phyloP scores from a whole-genome alignment of 1,139 yeast genomes.

The Blastobotrys buckinghamii region DNA sequence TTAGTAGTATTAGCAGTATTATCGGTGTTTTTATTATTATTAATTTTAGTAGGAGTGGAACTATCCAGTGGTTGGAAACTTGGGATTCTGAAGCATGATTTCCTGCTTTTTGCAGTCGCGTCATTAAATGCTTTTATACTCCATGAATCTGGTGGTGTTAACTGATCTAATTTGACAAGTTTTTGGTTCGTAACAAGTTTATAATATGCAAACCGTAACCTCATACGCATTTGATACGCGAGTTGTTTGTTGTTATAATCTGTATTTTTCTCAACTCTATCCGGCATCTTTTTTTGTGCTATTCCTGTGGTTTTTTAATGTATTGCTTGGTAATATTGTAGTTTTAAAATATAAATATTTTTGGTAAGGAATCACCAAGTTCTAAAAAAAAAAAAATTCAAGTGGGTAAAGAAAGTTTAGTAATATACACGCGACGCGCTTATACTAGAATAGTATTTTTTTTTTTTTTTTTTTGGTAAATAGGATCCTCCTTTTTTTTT shows the following conservation, averaged over 20 bases:
- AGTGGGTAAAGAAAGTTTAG: too few relatives aligned
- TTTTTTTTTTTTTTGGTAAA: too few relatives aligned
- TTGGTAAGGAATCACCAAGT: too few relatives aligned
- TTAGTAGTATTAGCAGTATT: background rate
- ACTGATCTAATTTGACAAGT: slow-evolving; percentile 32
- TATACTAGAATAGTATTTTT: too few relatives aligned
- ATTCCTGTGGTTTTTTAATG: too few relatives aligned
- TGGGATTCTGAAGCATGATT: slow-evolving; percentile 2
- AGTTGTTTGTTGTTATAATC: slow-evolving; percentile 20
- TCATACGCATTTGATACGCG: slow-evolving; percentile 61
- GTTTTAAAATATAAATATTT: too few relatives aligned
- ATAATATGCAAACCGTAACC: slow-evolving; percentile 73
- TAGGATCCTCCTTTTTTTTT: too few relatives aligned
- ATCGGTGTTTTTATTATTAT: background rate
- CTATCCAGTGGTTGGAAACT: slow-evolving; percentile 7
- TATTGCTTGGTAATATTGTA: too few relatives aligned
- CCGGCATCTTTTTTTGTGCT: too few relatives aligned
- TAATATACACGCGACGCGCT: too few relatives aligned
- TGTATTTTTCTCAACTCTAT: background rate
- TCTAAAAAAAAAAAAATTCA: too few relatives aligned
- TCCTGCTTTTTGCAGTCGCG: slow-evolving; percentile 9
- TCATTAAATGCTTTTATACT: slow-evolving; percentile 11
- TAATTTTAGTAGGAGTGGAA: background rate
- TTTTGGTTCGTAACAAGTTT: slow-evolving; percentile 59
- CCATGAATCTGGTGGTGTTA: slow-evolving; percentile 22